Conservation (phyloP, 805 yeast species). For the Candida insectalens region DNA sequence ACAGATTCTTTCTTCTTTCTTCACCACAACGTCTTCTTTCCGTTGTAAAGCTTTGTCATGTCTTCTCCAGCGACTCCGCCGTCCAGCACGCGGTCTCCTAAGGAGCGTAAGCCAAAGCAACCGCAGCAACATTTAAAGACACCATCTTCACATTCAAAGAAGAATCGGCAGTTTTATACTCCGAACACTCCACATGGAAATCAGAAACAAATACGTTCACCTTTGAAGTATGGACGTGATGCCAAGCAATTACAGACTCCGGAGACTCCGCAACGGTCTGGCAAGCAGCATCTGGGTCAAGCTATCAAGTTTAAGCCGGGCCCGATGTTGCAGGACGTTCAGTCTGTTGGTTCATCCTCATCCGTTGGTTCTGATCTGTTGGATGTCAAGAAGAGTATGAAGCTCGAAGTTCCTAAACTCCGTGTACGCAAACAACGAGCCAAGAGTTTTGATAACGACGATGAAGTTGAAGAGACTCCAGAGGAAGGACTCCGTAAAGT, state of each 20-base stretch:
- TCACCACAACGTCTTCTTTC: no score
- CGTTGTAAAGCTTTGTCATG: no score
- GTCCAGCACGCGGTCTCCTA: no score
- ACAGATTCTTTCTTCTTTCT: no score
- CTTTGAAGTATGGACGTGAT: constrained; percentile 2
- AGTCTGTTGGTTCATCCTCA: constrained; percentile 21
- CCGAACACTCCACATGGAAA: constrained; percentile 14
- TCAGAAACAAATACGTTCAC: constrained; percentile 3
- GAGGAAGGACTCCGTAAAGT: constrained; percentile 9
- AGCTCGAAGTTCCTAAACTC: constrained; percentile 7
- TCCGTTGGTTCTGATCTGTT: constrained; percentile 16
- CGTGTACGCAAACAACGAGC: neutral
- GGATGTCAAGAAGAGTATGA: constrained; percentile 13
- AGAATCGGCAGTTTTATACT: constrained; percentile 11
- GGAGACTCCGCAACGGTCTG: constrained; percentile 12
- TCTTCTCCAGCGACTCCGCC: no score
- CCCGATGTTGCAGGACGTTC: no score
- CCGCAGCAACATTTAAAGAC: no score
- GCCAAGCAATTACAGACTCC: constrained; percentile 15
- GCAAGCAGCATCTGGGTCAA: neutral
- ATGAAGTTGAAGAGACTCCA: constrained; percentile 1
- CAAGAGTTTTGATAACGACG: neutral
- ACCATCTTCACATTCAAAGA: constrained; percentile 9
- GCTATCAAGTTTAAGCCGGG: neutral
- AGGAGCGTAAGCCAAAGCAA: no score